A percentile compares a stretch with the other conserved stretches of the same genome.
These are phyloP conservation scores for Xylaria sp. DNA, from an alignment of 495 filamentous ascomycete species.

Conservation along the genomic window DNA sequence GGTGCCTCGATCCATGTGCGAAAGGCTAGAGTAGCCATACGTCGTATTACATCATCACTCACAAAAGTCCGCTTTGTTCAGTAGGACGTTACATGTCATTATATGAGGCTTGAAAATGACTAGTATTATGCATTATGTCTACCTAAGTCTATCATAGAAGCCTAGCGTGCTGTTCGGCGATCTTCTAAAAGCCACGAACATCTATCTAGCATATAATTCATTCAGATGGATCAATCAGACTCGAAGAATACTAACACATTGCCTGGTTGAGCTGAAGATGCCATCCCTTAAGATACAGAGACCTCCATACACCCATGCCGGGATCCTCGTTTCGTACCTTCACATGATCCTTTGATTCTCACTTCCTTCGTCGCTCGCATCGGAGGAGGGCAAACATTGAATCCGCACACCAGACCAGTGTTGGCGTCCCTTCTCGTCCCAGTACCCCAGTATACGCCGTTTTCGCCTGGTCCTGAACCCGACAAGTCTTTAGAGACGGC, in stretches of 20 bases:
- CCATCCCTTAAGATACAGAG: background rate
- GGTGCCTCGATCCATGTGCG: background rate
- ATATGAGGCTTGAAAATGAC: too few species aligned
- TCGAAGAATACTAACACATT: background rate
- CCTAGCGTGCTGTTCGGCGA: background rate
- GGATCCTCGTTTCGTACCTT: background rate
- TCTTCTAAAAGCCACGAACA: background rate
- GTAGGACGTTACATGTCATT: background rate
- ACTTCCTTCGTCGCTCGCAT: background rate
- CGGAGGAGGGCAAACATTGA: slow-evolving; percentile 16
- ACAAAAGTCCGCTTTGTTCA: background rate
- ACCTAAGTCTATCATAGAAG: background rate
- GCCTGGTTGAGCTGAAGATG: background rate
- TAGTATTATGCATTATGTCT: too few species aligned
- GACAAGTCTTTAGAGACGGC: slow-evolving; percentile 40
- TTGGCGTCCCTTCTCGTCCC: slow-evolving; percentile 42
- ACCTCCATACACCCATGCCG: background rate
- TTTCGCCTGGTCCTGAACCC: slow-evolving; percentile 32
- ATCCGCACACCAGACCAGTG: slow-evolving; percentile 50
- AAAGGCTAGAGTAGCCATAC: background rate
- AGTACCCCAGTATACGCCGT: slow-evolving; percentile 44
- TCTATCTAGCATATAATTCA: too few species aligned
- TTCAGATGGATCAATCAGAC: background rate
- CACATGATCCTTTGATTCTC: background rate
- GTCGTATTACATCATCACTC: slow-evolving; percentile 21